These are phyloP conservation scores for Fagus crenata DNA, from an alignment of 306 rosid genomes.

Conservation along the genomic window DNA sequence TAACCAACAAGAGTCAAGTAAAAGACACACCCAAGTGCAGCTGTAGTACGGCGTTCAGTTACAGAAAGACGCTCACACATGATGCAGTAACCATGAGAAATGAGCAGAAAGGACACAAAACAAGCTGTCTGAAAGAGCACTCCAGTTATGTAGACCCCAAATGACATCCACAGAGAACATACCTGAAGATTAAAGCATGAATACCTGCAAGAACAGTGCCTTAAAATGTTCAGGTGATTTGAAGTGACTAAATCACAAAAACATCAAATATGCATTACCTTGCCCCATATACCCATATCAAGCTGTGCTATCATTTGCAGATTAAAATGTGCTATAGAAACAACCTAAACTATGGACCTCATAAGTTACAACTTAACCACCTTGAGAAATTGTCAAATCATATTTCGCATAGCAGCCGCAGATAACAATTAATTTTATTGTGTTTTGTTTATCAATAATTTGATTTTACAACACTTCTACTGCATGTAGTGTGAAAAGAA, in stretches of 20 bases:
- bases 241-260: constrained; percentile 1
- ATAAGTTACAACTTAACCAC: neutral
- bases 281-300: neutral
- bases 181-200: constrained; percentile 77
- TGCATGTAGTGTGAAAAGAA: too few relatives aligned
- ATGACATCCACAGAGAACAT: constrained; percentile 99
- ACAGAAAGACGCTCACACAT: constrained; percentile 86
- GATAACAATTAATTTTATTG: neutral
- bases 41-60: constrained; percentile 80
- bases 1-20: constrained; percentile 95
- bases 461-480: too few relatives aligned
- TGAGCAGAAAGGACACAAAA: constrained; percentile 83
- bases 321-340: neutral
- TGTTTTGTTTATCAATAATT: too few relatives aligned
- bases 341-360: neutral
- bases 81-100: constrained; percentile 96
- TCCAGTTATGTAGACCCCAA: constrained; percentile 92
- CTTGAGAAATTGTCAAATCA: neutral
- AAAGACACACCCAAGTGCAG: constrained; percentile 85
- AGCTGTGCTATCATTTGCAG: constrained; percentile 7
- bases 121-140: constrained; percentile 94
- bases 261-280: constrained; percentile 6
- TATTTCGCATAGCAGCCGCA: neutral
- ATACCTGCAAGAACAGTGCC: constrained; percentile 68
- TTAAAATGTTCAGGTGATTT: constrained; percentile 7